phyloP scores from a whole-genome alignment of 768 basidiomycete genomes.

The Lactarius deliciosus region DNA sequence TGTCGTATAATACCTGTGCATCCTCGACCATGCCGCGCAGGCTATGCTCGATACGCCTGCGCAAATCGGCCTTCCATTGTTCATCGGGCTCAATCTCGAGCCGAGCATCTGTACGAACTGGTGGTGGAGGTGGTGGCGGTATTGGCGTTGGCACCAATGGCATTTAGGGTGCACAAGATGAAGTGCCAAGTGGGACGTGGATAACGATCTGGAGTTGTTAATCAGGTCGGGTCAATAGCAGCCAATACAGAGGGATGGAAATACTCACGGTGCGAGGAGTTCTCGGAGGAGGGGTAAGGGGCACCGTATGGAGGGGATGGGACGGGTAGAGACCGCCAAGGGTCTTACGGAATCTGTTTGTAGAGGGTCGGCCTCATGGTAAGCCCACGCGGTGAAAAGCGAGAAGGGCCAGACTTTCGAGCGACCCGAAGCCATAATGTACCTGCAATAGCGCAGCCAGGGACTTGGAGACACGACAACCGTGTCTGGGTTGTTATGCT shows the following conservation, averaged over 20 bases:
- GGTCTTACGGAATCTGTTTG: slow-evolving; percentile 23
- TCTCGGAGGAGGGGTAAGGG: slow-evolving; percentile 17
- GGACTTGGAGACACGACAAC: neutral
- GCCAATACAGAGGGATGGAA: neutral
- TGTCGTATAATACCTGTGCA: slow-evolving; percentile 22
- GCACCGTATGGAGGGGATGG: slow-evolving; percentile 20
- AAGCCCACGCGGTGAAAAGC: slow-evolving; percentile 28
- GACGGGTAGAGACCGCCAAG: slow-evolving; percentile 19
- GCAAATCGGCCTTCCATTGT: slow-evolving; percentile 26
- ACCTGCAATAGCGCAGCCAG: neutral
- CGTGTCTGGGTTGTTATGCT: neutral
- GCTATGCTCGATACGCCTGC: slow-evolving; percentile 24
- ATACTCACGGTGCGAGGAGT: slow-evolving; percentile 20
- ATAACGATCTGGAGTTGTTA: slow-evolving; percentile 17
- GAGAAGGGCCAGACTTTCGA: slow-evolving; percentile 27
- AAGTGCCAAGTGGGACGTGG: slow-evolving; percentile 21
- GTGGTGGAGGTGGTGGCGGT: slow-evolving; percentile 25
- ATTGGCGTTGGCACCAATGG: slow-evolving; percentile 18
- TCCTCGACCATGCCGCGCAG: slow-evolving; percentile 25
- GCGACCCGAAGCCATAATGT: slow-evolving; percentile 15
- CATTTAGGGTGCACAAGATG: slow-evolving; percentile 26
- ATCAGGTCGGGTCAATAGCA: neutral
- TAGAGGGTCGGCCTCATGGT: slow-evolving; percentile 30
- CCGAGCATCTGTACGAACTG: slow-evolving; percentile 19
- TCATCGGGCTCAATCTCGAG: slow-evolving; percentile 26